Evolutionary conservation across 1,139 yeast genomes (phyloP).

Genomic region (Lodderomyces parapsilosis): DNA sequence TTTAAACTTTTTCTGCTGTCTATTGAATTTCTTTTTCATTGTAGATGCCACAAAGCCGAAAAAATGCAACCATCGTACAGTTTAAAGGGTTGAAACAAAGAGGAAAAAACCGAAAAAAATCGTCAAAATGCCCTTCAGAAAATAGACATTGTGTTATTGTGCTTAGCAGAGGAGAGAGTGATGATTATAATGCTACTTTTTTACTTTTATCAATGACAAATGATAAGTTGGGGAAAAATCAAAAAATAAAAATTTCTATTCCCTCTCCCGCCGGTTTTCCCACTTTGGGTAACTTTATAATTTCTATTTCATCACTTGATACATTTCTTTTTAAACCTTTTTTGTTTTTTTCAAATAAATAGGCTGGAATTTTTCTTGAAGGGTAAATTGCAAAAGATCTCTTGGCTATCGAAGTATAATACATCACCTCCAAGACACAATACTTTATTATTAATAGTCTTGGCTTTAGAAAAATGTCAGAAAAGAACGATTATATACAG

Average conservation of each 20-base stretch:
- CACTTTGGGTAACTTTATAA: not conserved
- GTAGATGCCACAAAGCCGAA: no score
- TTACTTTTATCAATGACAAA: slow-evolving; percentile 1
- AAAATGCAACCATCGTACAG: not conserved
- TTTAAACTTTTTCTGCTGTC: no score
- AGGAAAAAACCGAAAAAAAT: not conserved
- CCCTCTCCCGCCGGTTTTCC: no score
- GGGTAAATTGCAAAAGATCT: not conserved
- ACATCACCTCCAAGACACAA: not conserved
- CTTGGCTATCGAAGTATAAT: not conserved
- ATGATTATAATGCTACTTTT: not conserved
- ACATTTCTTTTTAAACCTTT: not conserved
- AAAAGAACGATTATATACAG: not conserved
- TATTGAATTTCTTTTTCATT: not conserved
- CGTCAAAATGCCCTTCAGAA: slow-evolving; percentile 1
- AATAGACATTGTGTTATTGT: not conserved
- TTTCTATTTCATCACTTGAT: not conserved
- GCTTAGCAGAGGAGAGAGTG: not conserved
- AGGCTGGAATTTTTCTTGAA: slow-evolving; percentile 1
- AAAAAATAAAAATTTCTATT: not conserved
- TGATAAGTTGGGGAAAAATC: not conserved
- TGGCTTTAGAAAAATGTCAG: not conserved
- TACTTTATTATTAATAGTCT: not conserved
- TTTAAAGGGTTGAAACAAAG: not conserved
- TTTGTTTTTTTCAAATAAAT: not conserved